Evolutionary conservation across 2,329 filamentous ascomycete species (phyloP).

Genomic region (Microdochium bolleyi): DNA sequence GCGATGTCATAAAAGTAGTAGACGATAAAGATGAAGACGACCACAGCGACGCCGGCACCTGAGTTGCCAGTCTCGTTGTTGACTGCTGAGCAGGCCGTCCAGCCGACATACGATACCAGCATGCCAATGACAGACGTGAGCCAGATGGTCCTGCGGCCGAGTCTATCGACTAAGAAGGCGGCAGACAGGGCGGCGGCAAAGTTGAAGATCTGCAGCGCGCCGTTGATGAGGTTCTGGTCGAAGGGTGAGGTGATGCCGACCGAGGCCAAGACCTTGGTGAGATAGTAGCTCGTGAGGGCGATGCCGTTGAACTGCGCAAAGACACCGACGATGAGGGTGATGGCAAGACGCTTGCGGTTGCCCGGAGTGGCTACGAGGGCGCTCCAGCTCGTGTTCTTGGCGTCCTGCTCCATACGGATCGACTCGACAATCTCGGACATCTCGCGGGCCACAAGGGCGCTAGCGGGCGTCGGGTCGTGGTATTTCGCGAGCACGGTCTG

Average conservation of each 20-base stretch:
- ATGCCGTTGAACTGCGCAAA: constrained; percentile 11
- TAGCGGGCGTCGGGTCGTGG: constrained; percentile 48
- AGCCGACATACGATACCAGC: constrained; percentile 24
- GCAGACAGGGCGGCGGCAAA: constrained; percentile 22
- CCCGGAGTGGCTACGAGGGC: constrained; percentile 3
- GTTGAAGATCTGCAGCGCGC: constrained; percentile 22
- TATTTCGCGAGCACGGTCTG: constrained; percentile 49
- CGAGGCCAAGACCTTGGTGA: constrained; percentile 23
- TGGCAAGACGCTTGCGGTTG: constrained; percentile 12
- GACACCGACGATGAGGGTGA: constrained; percentile 7
- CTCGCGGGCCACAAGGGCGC: constrained; percentile 30
- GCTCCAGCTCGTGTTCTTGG: constrained; percentile 2
- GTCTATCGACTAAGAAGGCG: constrained; percentile 29
- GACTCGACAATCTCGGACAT: constrained; percentile 27
- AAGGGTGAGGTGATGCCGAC: constrained; percentile 23
- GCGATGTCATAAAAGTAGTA: constrained; percentile 36
- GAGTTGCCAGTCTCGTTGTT: constrained; percentile 15
- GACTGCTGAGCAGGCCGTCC: constrained; percentile 29
- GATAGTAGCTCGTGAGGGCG: constrained; percentile 24
- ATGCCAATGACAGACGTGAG: constrained; percentile 26
- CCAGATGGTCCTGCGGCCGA: constrained; percentile 34
- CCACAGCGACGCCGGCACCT: constrained; percentile 32
- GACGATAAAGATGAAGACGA: constrained; percentile 40
- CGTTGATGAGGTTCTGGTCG: constrained; percentile 30
- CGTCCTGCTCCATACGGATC: constrained; percentile 11